Percentiles rank a stretch among this genome's conserved stretches.
Conservation (phyloP, 2,329 filamentous ascomycete species). For the Diplocarpon rosae region DNA sequence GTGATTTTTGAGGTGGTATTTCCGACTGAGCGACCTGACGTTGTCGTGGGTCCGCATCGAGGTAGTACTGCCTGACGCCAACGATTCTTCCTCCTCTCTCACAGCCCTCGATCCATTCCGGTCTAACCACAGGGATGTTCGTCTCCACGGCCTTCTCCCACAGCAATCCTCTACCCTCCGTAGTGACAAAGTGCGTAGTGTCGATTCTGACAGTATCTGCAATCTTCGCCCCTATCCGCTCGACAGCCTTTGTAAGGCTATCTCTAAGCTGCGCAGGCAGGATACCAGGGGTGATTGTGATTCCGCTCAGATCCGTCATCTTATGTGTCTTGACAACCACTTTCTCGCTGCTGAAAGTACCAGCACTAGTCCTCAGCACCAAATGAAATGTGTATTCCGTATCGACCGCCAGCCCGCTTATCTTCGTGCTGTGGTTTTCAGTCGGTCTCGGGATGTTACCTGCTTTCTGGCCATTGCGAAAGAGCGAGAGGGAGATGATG, state of each 20-base stretch:
- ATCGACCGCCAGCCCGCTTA: conserved; percentile 90
- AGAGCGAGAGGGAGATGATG: conserved; percentile 78
- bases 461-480: conserved; percentile 93
- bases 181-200: conserved; percentile 96
- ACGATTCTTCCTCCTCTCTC: conserved; percentile 87
- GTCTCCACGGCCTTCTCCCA: conserved; percentile 98
- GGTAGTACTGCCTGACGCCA: conserved; percentile 89
- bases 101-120: conserved; percentile 96
- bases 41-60: conserved; percentile 59
- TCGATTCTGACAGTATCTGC: conserved; percentile 88
- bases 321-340: conserved; percentile 87
- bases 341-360: conserved; percentile 74
- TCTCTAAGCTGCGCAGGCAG: conserved; percentile 65
- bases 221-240: conserved; percentile 85
- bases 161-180: conserved; percentile 74
- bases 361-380: conserved; percentile 80
- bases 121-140: conserved; percentile 93
- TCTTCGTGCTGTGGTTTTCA: conserved; percentile 91
- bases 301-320: conserved; percentile 93
- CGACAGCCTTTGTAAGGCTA: conserved; percentile 61
- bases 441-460: conserved; percentile 83
- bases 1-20: conserved; percentile 8
- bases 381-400: conserved; percentile 94
- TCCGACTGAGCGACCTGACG: conserved; percentile 22
- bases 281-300: conserved; percentile 86